These are phyloP conservation scores for Chenopodium berlandieri DNA, from an alignment of 148 eudicot genomes.

Conservation along the genomic window DNA sequence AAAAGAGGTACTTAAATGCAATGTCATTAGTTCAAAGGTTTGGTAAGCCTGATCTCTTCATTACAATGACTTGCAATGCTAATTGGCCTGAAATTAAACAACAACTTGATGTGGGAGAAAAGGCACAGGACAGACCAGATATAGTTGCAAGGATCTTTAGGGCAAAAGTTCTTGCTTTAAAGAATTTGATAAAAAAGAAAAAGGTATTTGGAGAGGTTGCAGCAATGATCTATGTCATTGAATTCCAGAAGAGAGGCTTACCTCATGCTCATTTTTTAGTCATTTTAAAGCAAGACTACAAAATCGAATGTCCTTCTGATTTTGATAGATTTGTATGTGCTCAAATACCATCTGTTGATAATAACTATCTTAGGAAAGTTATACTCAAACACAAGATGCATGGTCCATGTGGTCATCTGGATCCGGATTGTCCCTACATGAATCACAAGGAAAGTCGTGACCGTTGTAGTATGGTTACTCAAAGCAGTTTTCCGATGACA, in stretches of 20 bases:
- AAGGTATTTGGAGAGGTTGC: not conserved
- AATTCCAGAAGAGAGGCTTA: not conserved
- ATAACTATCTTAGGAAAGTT: not conserved
- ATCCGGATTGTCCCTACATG: not conserved
- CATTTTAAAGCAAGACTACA: not conserved
- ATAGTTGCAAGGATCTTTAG: not conserved
- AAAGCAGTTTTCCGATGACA: too few relatives aligned
- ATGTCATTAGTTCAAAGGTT: not conserved
- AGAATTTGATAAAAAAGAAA: not conserved
- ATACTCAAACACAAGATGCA: slow-evolving; percentile 2
- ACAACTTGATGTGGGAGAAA: not conserved
- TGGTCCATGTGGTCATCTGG: slow-evolving; percentile 1
- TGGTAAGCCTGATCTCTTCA: not conserved
- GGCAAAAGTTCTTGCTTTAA: not conserved
- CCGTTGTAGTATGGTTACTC: too few relatives aligned
- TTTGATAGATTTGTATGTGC: not conserved
- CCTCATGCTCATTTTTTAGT: slow-evolving; percentile 10
- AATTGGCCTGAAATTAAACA: not conserved
- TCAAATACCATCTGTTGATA: not conserved
- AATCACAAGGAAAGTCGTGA: not conserved
- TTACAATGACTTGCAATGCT: not conserved
- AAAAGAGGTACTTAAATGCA: not conserved
- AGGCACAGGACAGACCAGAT: not conserved
- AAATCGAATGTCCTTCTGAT: not conserved
- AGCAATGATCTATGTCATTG: not conserved